Evolutionary conservation across 208 protist genomes (phyloP).

Genomic region (Lotmaria passim): DNA sequence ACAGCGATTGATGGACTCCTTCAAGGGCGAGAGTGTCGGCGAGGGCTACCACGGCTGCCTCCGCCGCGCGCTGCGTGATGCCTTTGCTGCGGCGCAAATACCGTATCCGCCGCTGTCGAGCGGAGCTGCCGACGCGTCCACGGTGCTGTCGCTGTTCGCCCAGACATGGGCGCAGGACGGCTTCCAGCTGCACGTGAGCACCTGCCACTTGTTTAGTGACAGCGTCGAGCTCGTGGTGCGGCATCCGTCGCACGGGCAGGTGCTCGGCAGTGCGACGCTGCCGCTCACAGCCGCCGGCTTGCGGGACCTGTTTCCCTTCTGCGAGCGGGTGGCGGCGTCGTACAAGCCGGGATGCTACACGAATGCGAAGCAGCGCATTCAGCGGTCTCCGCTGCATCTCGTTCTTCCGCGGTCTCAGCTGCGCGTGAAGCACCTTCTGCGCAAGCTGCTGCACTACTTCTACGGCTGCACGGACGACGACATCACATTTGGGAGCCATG

Average conservation of each 20-base stretch:
- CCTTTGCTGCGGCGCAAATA: constrained; percentile 40
- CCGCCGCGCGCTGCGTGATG: constrained; percentile 51
- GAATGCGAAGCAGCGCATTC: constrained; percentile 15
- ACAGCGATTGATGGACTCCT: constrained; percentile 37
- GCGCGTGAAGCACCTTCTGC: constrained; percentile 53
- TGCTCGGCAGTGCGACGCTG: constrained; percentile 3
- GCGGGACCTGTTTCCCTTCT: constrained; percentile 25
- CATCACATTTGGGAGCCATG: constrained; percentile 30
- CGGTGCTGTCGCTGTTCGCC: constrained; percentile 28
- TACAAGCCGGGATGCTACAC: constrained; percentile 16
- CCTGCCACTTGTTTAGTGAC: background rate
- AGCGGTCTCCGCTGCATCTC: constrained; percentile 47
- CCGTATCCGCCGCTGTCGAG: background rate
- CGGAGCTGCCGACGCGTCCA: background rate
- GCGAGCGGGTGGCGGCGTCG: constrained; percentile 10
- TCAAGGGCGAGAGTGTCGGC: constrained; percentile 67
- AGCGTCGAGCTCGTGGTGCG: constrained; percentile 18
- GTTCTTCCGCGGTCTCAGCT: constrained; percentile 51
- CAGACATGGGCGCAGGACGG: constrained; percentile 18
- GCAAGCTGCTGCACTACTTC: constrained; percentile 57
- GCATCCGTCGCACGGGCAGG: background rate
- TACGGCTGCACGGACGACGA: constrained; percentile 56
- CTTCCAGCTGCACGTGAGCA: constrained; percentile 12
- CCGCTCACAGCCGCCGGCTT: constrained; percentile 15
- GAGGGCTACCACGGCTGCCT: constrained; percentile 30